A percentile compares a stretch with the other conserved stretches of the same genome.
phyloP scores from a whole-genome alignment of 257 asterid genomes.

The Gentiana straminea region DNA sequence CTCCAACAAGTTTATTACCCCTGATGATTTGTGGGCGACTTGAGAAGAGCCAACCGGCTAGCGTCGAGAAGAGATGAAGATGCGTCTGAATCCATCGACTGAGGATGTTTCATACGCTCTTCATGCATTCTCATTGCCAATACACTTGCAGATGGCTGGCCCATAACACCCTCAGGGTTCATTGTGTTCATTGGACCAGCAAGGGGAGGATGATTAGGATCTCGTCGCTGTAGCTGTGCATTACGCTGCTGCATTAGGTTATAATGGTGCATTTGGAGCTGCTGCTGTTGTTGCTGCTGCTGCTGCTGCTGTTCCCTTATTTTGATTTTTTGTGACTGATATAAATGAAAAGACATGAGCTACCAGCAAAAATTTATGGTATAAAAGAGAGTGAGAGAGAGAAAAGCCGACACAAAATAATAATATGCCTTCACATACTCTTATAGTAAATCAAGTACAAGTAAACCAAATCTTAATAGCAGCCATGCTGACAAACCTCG shows the following conservation, averaged over 20 bases:
- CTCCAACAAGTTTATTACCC: conserved; percentile 38
- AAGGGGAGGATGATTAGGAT: conserved; percentile 82
- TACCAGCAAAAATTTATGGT: not conserved
- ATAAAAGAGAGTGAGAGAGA: not conserved
- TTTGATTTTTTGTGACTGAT: conserved; percentile 87
- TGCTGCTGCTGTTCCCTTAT: conserved; percentile 72
- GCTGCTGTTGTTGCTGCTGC: conserved; percentile 20
- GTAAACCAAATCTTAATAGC: conserved; percentile 5
- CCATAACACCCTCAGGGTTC: conserved; percentile 79
- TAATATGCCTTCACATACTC: not conserved
- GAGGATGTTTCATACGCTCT: conserved; percentile 89
- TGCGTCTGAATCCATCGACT: conserved; percentile 89
- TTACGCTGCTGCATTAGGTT: conserved; percentile 93
- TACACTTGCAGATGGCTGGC: conserved; percentile 93
- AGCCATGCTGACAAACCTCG: conserved; percentile 46
- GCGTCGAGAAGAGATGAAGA: conserved; percentile 76
- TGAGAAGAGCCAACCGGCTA: conserved; percentile 90
- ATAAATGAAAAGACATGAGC: conserved; percentile 6
- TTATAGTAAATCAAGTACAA: not conserved
- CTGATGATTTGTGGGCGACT: conserved; percentile 82
- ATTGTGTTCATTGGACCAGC: conserved; percentile 76
- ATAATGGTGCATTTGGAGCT: conserved; percentile 86
- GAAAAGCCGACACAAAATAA: not conserved
- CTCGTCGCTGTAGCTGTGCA: conserved; percentile 89
- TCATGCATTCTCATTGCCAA: conserved; percentile 95